Base-by-base conservation (phyloP, 805 yeast genomes). In the Yarrowia osloensis region DNA sequence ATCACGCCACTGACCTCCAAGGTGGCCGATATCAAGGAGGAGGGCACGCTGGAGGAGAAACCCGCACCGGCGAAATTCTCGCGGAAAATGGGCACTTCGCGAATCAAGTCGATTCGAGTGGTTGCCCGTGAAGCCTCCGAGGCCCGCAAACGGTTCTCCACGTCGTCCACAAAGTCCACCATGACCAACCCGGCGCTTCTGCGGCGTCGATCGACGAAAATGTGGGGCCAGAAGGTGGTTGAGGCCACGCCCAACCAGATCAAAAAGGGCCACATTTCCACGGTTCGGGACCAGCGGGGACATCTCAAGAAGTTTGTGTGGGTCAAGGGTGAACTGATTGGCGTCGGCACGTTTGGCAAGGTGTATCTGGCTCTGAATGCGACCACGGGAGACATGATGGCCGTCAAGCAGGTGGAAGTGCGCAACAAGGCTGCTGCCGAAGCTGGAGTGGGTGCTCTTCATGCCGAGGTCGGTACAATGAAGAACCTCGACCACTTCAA, bases 381-480 rank as follows among this genome's bases (percentile, higher is more conserved):
- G 19, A 95, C 98, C 0, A 91, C 97, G 0, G 98, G 98, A 66
- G 99, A 95, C 73, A 92, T 95, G 97, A 89, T 95, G 80, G 99
- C 99, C 0, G 99, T 95, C 2, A 95, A 95, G 74, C 99, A 95
- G 77, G 97, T 94, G 2, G 87, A 84, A 47, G 88, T 88, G 13
- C 54, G 66, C 21, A 87, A 90, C 0, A 76, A 78, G 66, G 74
- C 81, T 37, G 72, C 78, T 21, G 68, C 76, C 47, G 76, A 72
- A 67, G 92, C 86, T 67, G 90, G 88, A 1, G 83, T 91, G 52
- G 95, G 88, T 65, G 96, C 97, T 0, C 80, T 95, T 57, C 87
- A 87, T 71, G 88, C 93, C 1, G 99, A 95, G 76, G 97, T 96
- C 31, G 92, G 92, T 69, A 92, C 97, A 2, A 82, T 95, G 85